Conservation (phyloP, 176 grass and related monocot species). For the Avena atlantica region DNA sequence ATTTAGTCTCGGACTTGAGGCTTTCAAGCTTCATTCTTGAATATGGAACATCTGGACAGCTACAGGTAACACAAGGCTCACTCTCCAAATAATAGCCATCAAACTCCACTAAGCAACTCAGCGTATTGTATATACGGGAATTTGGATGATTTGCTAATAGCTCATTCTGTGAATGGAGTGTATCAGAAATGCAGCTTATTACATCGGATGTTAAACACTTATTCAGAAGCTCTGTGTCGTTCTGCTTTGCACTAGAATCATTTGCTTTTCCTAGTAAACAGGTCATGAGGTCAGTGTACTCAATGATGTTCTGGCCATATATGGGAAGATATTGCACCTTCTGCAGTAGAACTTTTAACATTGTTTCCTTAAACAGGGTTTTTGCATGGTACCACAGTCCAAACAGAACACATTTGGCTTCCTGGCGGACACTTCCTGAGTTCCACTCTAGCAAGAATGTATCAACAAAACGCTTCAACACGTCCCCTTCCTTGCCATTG, state of each 20-base stretch:
- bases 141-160: conserved; percentile 98
- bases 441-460: conserved; percentile 92
- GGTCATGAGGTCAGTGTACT: conserved; percentile 91
- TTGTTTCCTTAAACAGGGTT: conserved; percentile 66
- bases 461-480: conserved; percentile 83
- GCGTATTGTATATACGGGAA: conserved; percentile 86
- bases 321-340: conserved; percentile 84
- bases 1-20: conserved; percentile 95
- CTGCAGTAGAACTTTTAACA: conserved; percentile 70
- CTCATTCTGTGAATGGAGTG: conserved; percentile 94
- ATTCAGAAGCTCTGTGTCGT: conserved; percentile 71
- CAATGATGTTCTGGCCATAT: conserved; percentile 92
- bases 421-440: conserved; percentile 88
- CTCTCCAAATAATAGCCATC: conserved; percentile 97
- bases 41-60: conserved; percentile 97
- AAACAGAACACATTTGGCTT: conserved; percentile 87
- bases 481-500: conserved; percentile 62
- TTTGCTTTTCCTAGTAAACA: conserved; percentile 80
- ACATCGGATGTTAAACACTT: conserved; percentile 83
- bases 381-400: conserved; percentile 95
- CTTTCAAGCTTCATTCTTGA: conserved; percentile 94
- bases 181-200: conserved; percentile 84
- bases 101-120: conserved; percentile 95
- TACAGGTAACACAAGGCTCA: conserved; percentile 98
- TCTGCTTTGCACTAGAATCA: conserved; percentile 67